Evolutionary conservation across 768 basidiomycete species (phyloP).

Genomic region (Flagelloscypha sp.): DNA sequence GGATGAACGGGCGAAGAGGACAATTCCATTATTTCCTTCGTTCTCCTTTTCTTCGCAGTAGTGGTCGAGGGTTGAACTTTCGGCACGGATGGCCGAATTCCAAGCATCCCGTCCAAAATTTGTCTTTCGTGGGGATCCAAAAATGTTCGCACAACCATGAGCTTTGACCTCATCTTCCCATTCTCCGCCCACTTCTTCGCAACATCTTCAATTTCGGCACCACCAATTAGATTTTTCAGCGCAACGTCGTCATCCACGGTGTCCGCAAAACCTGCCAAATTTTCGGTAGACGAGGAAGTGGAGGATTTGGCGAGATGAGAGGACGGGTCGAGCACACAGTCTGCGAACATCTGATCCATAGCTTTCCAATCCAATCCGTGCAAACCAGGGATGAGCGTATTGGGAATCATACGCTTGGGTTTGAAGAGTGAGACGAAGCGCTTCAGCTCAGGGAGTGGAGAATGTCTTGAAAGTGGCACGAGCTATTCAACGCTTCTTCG

Average conservation of each 20-base stretch:
- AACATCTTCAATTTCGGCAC: constrained; percentile 33
- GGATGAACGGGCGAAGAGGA: not conserved
- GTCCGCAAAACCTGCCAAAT: constrained; percentile 10
- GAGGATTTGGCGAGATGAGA: constrained; percentile 3
- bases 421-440: constrained; percentile 75
- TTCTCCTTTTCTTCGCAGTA: constrained; percentile 7
- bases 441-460: constrained; percentile 78
- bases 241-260: constrained; percentile 37
- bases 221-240: constrained; percentile 60
- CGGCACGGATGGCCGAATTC: constrained; percentile 8
- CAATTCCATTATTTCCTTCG: not conserved
- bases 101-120: constrained; percentile 25
- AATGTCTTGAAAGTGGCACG: constrained; percentile 81
- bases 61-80: constrained; percentile 11
- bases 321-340: constrained; percentile 33
- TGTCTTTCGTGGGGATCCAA: constrained; percentile 28
- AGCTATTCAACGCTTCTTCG: constrained; percentile 36
- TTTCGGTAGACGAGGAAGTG: not conserved
- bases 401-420: constrained; percentile 71
- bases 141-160: constrained; percentile 36
- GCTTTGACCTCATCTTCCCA: constrained; percentile 33
- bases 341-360: constrained; percentile 60
- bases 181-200: constrained; percentile 51
- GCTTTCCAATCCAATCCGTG: constrained; percentile 63
- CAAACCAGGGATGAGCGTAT: constrained; percentile 51